Base-by-base conservation (phyloP, 768 basidiomycete genomes). In the Mycena galericulata region DNA sequence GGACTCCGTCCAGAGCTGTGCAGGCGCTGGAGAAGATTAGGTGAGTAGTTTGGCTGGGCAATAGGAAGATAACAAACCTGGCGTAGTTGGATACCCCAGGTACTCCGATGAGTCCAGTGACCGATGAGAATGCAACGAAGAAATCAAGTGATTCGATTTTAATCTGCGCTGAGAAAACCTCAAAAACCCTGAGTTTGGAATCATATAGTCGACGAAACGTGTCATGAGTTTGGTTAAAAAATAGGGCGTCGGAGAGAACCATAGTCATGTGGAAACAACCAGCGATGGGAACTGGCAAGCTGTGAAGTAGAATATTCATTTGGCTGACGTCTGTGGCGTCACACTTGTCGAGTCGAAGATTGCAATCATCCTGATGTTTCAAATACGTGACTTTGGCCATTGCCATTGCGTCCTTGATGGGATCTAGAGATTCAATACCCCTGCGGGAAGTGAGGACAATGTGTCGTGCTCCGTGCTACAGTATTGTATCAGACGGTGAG, bases 251-350 rank as follows among this genome's bases (percentile, higher is more conserved):
- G 4, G 63, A 56, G 10, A 65, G 54, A 10, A 49, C 55, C 22
- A 65, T 17, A 8, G 63, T 47, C 45, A 65, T 26, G 9, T 38
- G 54, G 26, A 65, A 57, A 10, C 63, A 65, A 12, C 63, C 63
- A 1, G 29, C 63, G 6, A 65, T 29, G 9, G 55, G 54, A 18
- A 56, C 0, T 8, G 3, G 18, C 12, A 57, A 3, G 26, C 43
- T 49, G 0, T 57, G 7, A 3, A 65, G 9, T n/a, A n/a, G 1
- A 65, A 24, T 4, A 15, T 2, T 0, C 17, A 14, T 7, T 27
- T 65, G 15, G 41, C 54, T 18, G 12, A 20, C 36, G 15, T 56
- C 29, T 4, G 46, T 56, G 1, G 63, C 54, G 54, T 65, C 63
- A 32, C 63, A 65, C 10, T 22, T 36, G n/a, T 27, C 54, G 3